Percentiles rank a stretch among this genome's conserved stretches.
phyloP scores from a whole-genome alignment of 345 rosid genomes.

The Boechera retrofracta region DNA sequence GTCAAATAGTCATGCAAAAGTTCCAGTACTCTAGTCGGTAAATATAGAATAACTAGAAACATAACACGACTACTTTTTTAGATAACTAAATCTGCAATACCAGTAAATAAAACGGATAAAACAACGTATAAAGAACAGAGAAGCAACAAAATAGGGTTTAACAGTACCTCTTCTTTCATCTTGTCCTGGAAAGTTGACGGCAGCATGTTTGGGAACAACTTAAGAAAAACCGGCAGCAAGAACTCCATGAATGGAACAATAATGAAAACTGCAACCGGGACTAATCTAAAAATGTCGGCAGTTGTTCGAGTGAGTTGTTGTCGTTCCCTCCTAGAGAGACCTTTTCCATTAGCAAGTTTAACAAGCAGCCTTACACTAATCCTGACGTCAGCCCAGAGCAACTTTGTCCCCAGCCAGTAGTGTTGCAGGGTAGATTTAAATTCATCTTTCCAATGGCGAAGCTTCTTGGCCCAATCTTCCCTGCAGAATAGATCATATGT shows the following conservation, averaged over 20 bases:
- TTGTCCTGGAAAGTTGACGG: conserved; percentile 98
- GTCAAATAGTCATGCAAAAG: conserved; percentile 14
- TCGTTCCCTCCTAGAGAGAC: conserved; percentile 90
- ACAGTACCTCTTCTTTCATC: conserved; percentile 94
- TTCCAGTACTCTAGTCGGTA: not conserved
- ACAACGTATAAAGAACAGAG: not conserved
- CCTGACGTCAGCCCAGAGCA: conserved; percentile 91
- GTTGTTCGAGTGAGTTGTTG: conserved; percentile 85
- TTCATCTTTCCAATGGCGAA: conserved; percentile 87
- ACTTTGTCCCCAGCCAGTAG: conserved; percentile 91
- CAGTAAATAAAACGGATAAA: not conserved
- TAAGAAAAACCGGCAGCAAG: conserved; percentile 86
- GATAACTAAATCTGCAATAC: not conserved
- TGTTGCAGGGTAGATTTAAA: conserved; percentile 87
- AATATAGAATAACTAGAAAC: not conserved
- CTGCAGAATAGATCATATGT: conserved; percentile 49
- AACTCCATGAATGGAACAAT: conserved; percentile 99
- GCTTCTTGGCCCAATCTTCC: conserved; percentile 95
- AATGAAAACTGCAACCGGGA: conserved; percentile 83
- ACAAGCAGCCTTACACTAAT: conserved; percentile 85
- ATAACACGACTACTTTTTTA: not conserved
- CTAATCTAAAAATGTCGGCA: conserved; percentile 87
- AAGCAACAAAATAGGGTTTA: conserved; percentile 1
- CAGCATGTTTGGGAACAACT: conserved; percentile 92
- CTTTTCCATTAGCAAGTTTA: conserved; percentile 86